Evolutionary conservation across 2,329 filamentous ascomycete species (phyloP), one percentile per base, ranked within the genome.

Genomic region (Cryphonectria nitschkei): DNA sequence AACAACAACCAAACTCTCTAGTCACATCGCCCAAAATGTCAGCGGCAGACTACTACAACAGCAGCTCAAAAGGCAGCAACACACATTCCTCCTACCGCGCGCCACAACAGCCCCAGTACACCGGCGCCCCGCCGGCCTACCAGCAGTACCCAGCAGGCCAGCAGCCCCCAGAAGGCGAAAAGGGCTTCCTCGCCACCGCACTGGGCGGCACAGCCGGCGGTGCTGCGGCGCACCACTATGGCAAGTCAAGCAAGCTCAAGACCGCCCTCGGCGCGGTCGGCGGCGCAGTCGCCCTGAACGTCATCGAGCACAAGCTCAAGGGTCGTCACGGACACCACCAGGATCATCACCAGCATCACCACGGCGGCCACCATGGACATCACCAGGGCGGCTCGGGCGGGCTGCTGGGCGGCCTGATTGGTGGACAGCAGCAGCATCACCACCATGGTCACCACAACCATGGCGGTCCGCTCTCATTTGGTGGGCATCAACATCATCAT

Each of bases 271-370:
- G 87, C 0, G 80, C 83, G 9, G 82, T 87, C 1, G 85, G 84
- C 14, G 88, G 88, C 34, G 87, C 86, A 0, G 81, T 88, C 16
- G 85, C 84, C 2, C 87, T 87, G 9, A 89, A 89, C 74, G 79
- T 84, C 26, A 76, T 88, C 52, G 84, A 85, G 76, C 75, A 82
- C 67, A 83, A 84, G 69, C 56, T 83, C 9, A 79, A 82, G 77
- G 77, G 78, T 11, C 65, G 61, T 9, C 71, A 77, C 56, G 71
- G 76, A 5, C 69, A 75, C 1, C 69, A 75, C 1, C 62, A 75
- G 13, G 68, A 70, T 19, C 65, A 71, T n/a, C 41, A 61, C 13
- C 26, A 54, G 13, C 65, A 73, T 22, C 26, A 65, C n/a, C 54
- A 70, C 16, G 56, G 66, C 26, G 46, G 64, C 34, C 37, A 39